phyloP scores from a whole-genome alignment of 2,329 filamentous ascomycete species.

The Fusarium nelsonii region DNA sequence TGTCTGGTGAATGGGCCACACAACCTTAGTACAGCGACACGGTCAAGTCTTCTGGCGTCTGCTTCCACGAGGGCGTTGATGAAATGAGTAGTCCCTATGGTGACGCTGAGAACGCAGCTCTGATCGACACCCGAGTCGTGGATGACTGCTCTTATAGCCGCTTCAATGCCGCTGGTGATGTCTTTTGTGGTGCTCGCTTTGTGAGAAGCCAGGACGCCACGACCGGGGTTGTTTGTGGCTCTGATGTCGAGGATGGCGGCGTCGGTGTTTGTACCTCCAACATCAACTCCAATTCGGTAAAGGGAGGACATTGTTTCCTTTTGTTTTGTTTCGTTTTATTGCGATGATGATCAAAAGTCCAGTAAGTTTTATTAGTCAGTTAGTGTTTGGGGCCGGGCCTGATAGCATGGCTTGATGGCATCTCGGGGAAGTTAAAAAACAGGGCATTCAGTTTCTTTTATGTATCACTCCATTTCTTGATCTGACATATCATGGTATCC shows the following conservation, averaged over 20 bases:
- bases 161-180: slow-evolving; percentile 62
- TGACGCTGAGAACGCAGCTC: slow-evolving; percentile 59
- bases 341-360: not conserved
- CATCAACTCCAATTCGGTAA: slow-evolving; percentile 60
- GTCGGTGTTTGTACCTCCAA: slow-evolving; percentile 59
- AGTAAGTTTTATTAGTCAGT: not conserved
- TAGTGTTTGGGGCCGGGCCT: not conserved
- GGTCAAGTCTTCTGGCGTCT: slow-evolving; percentile 57
- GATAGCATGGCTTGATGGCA: slow-evolving; percentile 15
- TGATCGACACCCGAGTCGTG: slow-evolving; percentile 54
- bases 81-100: slow-evolving; percentile 64
- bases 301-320: slow-evolving; percentile 50
- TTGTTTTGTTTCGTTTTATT: not conserved
- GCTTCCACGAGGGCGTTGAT: slow-evolving; percentile 63
- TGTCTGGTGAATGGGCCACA: slow-evolving; percentile 60
- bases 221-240: slow-evolving; percentile 50
- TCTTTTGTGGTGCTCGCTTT: slow-evolving; percentile 64
- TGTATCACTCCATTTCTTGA: not conserved
- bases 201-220: slow-evolving; percentile 60
- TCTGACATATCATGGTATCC: not conserved
- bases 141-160: slow-evolving; percentile 60
- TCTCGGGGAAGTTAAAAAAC: not conserved
- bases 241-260: slow-evolving; percentile 59
- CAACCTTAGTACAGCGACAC: slow-evolving; percentile 61
- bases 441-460: not conserved